Percentiles rank a stretch among this genome's conserved stretches.
phyloP scores from a whole-genome alignment of 2,329 filamentous ascomycete genomes.

The Claviceps sp. region DNA sequence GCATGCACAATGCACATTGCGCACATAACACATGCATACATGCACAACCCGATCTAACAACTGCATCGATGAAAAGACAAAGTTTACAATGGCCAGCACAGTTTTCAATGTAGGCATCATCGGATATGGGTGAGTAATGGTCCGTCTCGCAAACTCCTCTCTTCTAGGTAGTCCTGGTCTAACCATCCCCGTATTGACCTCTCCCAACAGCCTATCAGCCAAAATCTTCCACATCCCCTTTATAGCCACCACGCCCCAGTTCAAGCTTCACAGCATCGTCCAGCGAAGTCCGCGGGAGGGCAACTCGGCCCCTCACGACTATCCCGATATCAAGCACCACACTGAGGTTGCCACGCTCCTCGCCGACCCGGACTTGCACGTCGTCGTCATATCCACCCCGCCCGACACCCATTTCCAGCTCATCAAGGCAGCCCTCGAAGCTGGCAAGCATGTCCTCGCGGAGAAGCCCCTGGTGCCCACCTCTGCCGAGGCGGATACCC shows the following conservation, averaged over 20 bases:
- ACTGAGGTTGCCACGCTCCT: slow-evolving; percentile 49
- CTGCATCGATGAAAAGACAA: too few relatives aligned
- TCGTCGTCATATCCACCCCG: slow-evolving; percentile 59
- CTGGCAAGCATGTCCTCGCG: slow-evolving; percentile 65
- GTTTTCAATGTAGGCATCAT: slow-evolving; percentile 37
- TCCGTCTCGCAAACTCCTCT: too few relatives aligned
- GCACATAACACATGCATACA: too few relatives aligned
- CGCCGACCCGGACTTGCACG: slow-evolving; percentile 49
- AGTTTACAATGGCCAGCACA: slow-evolving; percentile 19
- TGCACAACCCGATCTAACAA: too few relatives aligned
- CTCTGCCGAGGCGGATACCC: slow-evolving; percentile 49
- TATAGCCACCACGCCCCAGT: slow-evolving; percentile 47
- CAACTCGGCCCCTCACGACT: slow-evolving; percentile 55
- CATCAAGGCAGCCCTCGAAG: slow-evolving; percentile 49
- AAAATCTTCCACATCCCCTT: slow-evolving; percentile 80
- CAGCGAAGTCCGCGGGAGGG: slow-evolving; percentile 54
- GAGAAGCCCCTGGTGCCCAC: slow-evolving; percentile 77
- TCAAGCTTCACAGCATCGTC: slow-evolving; percentile 62
- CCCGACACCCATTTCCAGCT: slow-evolving; percentile 59
- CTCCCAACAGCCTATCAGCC: slow-evolving; percentile 39
- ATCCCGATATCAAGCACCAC: slow-evolving; percentile 52
- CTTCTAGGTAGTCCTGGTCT: too few relatives aligned
- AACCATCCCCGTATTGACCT: slow-evolving; percentile 2
- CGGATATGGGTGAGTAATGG: slow-evolving; percentile 32
- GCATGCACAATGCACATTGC: too few relatives aligned